These are phyloP conservation scores for Talaromyces adpressus DNA, from an alignment of 495 filamentous ascomycete species.

Conservation along the genomic window DNA sequence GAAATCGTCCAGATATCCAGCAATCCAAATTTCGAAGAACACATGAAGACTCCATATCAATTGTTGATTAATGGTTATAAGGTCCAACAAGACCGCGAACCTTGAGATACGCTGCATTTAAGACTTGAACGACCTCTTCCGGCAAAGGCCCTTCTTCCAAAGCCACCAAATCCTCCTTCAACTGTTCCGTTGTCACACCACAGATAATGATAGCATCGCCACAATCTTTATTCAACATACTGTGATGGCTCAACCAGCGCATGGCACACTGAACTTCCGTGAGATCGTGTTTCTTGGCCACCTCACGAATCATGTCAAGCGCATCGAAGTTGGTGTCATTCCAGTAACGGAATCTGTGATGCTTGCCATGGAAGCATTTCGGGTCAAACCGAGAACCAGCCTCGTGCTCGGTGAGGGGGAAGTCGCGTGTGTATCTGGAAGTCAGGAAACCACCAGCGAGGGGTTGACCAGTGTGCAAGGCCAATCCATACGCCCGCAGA, in stretches of 20 bases:
- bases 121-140: constrained; percentile 40
- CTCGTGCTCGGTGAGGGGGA: constrained; percentile 24
- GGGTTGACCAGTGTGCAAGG: constrained; percentile 43
- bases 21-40: no score
- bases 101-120: constrained; percentile 38
- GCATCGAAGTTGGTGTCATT: constrained; percentile 40
- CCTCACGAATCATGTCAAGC: constrained; percentile 34
- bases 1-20: no score
- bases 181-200: constrained; percentile 39
- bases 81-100: not conserved
- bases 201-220: constrained; percentile 51
- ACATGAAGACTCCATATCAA: not conserved
- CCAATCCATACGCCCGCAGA: constrained; percentile 44
- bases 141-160: constrained; percentile 51
- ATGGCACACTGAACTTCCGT: constrained; percentile 37
- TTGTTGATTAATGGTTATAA: not conserved
- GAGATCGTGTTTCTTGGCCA: constrained; percentile 35
- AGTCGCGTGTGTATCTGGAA: constrained; percentile 17
- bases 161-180: constrained; percentile 45
- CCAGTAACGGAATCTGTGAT: constrained; percentile 36
- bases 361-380: constrained; percentile 26
- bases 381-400: constrained; percentile 39
- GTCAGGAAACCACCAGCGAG: constrained; percentile 43
- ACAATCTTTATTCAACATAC: constrained; percentile 25
- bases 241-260: constrained; percentile 42